These are phyloP conservation scores for Sugiyamaella neomexicana DNA, from an alignment of 1,139 yeast species.

Conservation along the genomic window DNA sequence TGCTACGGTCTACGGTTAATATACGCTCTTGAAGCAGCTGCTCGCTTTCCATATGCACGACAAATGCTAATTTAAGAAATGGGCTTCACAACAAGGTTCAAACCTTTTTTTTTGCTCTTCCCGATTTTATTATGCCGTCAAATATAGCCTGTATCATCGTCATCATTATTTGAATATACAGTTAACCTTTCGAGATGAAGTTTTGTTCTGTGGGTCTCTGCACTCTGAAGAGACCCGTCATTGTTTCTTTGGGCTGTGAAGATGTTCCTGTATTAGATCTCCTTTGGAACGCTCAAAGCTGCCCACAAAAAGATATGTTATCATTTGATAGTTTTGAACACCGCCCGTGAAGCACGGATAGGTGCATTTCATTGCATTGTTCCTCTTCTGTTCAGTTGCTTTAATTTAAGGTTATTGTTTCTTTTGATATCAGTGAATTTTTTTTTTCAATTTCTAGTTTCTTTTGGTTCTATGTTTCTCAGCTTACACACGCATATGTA, in stretches of 20 bases:
- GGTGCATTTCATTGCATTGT: no score
- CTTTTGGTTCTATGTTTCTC: neutral
- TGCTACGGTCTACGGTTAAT: no score
- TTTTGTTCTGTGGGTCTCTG: neutral
- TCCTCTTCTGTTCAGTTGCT: no score
- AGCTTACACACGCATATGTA: conserved; percentile 1
- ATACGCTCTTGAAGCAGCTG: no score
- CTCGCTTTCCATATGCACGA: neutral
- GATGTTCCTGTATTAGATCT: no score
- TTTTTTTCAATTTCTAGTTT: neutral
- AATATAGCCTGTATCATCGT: neutral
- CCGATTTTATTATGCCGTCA: neutral
- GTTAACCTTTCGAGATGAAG: neutral
- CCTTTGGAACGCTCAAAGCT: no score
- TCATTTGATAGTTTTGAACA: no score
- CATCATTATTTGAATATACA: neutral
- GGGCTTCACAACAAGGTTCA: neutral
- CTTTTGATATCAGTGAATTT: neutral
- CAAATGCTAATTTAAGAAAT: neutral
- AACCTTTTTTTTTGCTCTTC: no score
- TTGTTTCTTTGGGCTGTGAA: neutral
- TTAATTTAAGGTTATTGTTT: no score
- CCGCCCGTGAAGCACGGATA: no score
- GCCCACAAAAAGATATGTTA: no score
- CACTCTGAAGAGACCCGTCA: neutral